phyloP scores from a whole-genome alignment of 352 stramenopile genomes.

The Phytopythium helicoides region DNA sequence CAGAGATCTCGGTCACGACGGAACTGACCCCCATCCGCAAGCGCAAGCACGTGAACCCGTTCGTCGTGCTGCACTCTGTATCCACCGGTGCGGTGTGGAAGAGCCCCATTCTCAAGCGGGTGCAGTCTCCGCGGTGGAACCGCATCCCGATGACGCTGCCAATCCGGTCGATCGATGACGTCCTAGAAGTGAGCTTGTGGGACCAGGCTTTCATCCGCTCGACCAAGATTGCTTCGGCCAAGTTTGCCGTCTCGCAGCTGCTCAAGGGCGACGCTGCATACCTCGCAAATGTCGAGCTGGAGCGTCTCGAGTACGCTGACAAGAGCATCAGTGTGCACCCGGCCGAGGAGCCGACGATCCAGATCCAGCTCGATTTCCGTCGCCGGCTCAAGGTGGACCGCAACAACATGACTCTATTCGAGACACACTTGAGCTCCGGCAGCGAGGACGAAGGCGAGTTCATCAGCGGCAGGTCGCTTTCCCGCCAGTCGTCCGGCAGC shows the following conservation, averaged over 20 bases:
- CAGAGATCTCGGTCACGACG: conserved; percentile 4
- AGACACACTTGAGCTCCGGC: conserved; percentile 2
- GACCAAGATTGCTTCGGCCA: conserved; percentile 48
- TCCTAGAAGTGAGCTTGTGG: conserved; percentile 64
- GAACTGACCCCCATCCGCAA: conserved; percentile 46
- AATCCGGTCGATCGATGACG: conserved; percentile 22
- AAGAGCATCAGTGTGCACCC: conserved; percentile 7
- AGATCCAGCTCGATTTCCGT: conserved; percentile 28
- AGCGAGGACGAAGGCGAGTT: conserved; percentile 1
- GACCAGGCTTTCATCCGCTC: conserved; percentile 64
- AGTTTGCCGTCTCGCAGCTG: conserved; percentile 40
- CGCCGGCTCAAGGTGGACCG: conserved; percentile 3
- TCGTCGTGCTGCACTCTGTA: conserved; percentile 36
- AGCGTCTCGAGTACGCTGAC: conserved; percentile 36
- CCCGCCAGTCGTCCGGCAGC: conserved; percentile 7
- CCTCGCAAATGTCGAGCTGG: conserved; percentile 42
- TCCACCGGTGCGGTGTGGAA: conserved; percentile 36
- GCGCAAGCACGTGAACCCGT: conserved; percentile 58
- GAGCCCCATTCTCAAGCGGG: conserved; percentile 35
- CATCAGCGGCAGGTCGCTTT: conserved; percentile 28
- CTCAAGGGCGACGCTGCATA: conserved; percentile 35
- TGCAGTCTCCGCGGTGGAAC: conserved; percentile 42
- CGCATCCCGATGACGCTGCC: conserved; percentile 39
- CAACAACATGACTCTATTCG: conserved; percentile 1
- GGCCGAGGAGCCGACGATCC: conserved; percentile 35